Conservation (phyloP, 345 rosid species). For the Boechera stricta region DNA sequence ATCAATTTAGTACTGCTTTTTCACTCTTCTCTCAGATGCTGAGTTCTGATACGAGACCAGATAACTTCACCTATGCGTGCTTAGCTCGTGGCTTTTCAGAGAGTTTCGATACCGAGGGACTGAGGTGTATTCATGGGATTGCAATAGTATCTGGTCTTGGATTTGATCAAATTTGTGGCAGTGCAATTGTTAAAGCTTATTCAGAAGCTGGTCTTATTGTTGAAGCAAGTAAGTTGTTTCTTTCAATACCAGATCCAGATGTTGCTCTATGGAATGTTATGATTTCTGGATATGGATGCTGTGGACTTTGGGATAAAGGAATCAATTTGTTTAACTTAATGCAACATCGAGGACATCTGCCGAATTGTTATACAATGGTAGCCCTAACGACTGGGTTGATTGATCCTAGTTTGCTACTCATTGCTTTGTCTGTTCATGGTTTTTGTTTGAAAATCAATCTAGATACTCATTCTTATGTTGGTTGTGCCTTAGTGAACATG, state of each 20-base stretch:
- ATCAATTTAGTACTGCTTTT: constrained; percentile 44
- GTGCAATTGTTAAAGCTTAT: constrained; percentile 73
- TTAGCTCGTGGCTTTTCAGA: constrained; percentile 68
- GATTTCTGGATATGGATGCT: constrained; percentile 66
- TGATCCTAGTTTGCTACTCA: constrained; percentile 48
- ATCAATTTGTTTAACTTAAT: constrained; percentile 59
- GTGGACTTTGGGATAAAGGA: constrained; percentile 60
- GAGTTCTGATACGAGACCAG: constrained; percentile 56
- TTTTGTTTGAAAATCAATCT: constrained; percentile 68
- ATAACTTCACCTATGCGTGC: constrained; percentile 78
- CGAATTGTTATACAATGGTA: constrained; percentile 78
- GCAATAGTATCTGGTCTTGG: constrained; percentile 63
- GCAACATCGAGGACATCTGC: constrained; percentile 52
- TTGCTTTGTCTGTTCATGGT: constrained; percentile 73
- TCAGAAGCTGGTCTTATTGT: constrained; percentile 57
- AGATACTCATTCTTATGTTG: constrained; percentile 60
- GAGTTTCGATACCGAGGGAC: constrained; percentile 46
- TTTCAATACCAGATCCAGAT: constrained; percentile 61
- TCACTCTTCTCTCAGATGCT: constrained; percentile 60
- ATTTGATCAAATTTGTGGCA: constrained; percentile 58
- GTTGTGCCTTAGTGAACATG: constrained; percentile 72
- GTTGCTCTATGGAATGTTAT: constrained; percentile 83
- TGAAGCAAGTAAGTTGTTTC: constrained; percentile 66
- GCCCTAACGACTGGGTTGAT: constrained; percentile 61
- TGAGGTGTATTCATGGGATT: constrained; percentile 66